A percentile compares a stretch with the other conserved stretches of the same genome.
Conservation (phyloP, 306 rosid species). For the Inga leiocalycina region DNA sequence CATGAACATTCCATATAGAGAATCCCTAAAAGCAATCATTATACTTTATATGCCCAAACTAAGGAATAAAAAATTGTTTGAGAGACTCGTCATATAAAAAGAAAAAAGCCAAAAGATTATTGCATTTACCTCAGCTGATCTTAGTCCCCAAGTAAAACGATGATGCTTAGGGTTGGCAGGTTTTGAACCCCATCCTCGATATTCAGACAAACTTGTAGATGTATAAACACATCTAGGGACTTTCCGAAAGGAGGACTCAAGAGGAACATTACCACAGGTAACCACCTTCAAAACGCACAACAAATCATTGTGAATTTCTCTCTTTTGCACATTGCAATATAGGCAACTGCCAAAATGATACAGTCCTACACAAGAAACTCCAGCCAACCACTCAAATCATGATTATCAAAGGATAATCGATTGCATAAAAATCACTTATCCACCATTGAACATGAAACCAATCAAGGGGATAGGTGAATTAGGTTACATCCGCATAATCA, state of each 20-base stretch:
- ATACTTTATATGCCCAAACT: background rate
- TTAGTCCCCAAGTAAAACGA: conserved; percentile 96
- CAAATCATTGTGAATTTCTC: conserved; percentile 38
- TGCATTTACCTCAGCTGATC: conserved; percentile 78
- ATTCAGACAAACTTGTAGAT: conserved; percentile 90
- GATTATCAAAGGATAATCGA: conserved; percentile 10
- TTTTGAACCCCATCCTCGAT: conserved; percentile 97
- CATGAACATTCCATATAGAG: background rate
- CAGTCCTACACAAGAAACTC: conserved; percentile 12
- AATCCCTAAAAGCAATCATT: background rate
- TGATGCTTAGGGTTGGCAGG: conserved; percentile 91
- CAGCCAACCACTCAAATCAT: conserved; percentile 27
- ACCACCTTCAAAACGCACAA: conserved; percentile 77
- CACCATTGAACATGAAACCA: background rate
- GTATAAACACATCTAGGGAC: conserved; percentile 98
- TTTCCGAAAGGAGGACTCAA: conserved; percentile 90
- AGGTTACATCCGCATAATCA: background rate
- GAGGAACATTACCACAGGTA: conserved; percentile 96
- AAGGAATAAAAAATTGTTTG: conserved; percentile 5
- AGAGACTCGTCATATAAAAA: background rate
- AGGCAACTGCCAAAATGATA: conserved; percentile 18
- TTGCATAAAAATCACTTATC: conserved; percentile 18
- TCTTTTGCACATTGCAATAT: conserved; percentile 21
- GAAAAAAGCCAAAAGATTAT: conserved; percentile 15
- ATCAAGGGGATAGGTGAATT: background rate